Conservation (phyloP, 192 early-diverging fungal genomes). For the Coemansia sp. region DNA sequence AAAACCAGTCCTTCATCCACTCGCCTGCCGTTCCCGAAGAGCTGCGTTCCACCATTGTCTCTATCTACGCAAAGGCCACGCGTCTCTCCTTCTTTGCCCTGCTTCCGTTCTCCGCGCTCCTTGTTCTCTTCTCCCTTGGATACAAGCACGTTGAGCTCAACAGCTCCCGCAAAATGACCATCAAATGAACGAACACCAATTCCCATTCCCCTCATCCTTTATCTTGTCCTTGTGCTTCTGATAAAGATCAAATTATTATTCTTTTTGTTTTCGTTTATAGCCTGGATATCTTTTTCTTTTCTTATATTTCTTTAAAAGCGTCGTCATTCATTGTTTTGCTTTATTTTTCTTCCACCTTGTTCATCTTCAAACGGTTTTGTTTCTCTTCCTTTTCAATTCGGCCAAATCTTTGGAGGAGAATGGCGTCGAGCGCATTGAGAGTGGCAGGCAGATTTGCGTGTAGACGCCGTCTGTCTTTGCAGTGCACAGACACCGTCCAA, state of each 20-base stretch:
- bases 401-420: not conserved
- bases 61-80: constrained; percentile 56
- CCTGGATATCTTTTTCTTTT: constrained; percentile 6
- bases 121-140: constrained; percentile 27
- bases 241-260: not conserved
- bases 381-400: not conserved
- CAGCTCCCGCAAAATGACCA: constrained; percentile 39
- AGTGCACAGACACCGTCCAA: not conserved
- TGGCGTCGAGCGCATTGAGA: not conserved
- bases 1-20: constrained; percentile 57
- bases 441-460: not conserved
- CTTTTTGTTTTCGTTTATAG: not conserved
- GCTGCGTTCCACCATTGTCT: constrained; percentile 35
- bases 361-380: not conserved
- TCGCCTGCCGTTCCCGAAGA: constrained; percentile 26
- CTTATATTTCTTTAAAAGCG: not conserved
- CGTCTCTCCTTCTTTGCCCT: constrained; percentile 57
- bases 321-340: not conserved
- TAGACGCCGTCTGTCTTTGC: not conserved
- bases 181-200: constrained; percentile 6
- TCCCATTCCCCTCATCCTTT: not conserved
- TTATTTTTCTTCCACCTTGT: not conserved
- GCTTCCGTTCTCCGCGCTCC: constrained; percentile 51
- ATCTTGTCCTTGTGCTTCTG: not conserved
- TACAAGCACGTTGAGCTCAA: constrained; percentile 46